phyloP scores from a whole-genome alignment of 352 stramenopile genomes.

The Phytopythium montanum region DNA sequence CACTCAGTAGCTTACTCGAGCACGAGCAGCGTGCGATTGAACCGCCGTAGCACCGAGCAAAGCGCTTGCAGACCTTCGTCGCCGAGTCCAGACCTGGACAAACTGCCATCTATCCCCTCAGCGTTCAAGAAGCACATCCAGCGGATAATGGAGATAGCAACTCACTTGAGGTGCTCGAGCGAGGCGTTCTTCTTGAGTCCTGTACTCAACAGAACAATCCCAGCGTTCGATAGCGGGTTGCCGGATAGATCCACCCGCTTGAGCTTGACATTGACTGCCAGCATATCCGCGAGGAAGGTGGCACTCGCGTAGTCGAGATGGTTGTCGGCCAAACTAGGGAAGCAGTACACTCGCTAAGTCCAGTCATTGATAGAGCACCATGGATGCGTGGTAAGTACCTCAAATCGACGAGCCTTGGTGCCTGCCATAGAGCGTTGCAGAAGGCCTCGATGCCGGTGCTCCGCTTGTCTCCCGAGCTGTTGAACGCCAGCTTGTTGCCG shows the following conservation, averaged over 20 bases:
- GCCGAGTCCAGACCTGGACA: constrained; percentile 36
- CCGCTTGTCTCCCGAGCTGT: constrained; percentile 54
- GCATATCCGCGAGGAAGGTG: constrained; percentile 39
- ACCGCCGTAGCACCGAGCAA: constrained; percentile 28
- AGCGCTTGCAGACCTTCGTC: constrained; percentile 39
- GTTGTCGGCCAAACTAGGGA: constrained; percentile 43
- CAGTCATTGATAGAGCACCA: no score
- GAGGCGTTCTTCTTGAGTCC: constrained; percentile 53
- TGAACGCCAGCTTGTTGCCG: constrained; percentile 40
- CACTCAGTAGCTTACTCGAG: constrained; percentile 24
- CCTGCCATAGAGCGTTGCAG: constrained; percentile 49
- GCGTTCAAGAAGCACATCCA: background rate
- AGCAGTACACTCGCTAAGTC: no score
- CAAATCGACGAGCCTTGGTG: constrained; percentile 34
- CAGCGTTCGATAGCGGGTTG: constrained; percentile 51
- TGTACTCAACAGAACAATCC: constrained; percentile 30
- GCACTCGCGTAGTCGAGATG: constrained; percentile 52
- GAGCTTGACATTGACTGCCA: constrained; percentile 49
- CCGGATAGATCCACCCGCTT: constrained; percentile 30
- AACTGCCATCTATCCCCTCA: constrained; percentile 12
- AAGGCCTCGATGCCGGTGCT: constrained; percentile 47
- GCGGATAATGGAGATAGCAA: background rate
- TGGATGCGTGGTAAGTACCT: constrained; percentile 17
- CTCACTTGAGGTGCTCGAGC: constrained; percentile 42
- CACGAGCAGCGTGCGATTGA: constrained; percentile 41